phyloP scores from a whole-genome alignment of 306 rosid species.

The Abrus precatorius region DNA sequence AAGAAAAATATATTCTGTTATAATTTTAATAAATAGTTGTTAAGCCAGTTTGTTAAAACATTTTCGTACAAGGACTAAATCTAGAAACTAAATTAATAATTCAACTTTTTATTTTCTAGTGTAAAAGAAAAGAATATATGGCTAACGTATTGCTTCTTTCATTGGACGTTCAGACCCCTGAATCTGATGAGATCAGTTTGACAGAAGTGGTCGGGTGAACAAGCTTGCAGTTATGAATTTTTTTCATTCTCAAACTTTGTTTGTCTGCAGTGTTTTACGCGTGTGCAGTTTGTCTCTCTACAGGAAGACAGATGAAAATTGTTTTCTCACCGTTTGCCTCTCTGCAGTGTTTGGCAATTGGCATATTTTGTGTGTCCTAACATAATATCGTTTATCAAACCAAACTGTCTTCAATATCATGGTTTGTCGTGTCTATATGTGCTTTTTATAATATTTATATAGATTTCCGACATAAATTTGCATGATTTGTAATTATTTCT shows the following conservation, averaged over 20 bases:
- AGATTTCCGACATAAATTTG: slow-evolving; percentile 17
- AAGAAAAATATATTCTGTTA: no score
- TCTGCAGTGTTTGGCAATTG: slow-evolving; percentile 32
- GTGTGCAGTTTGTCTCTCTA: slow-evolving; percentile 60
- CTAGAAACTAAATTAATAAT: no score
- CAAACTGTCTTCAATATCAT: slow-evolving; percentile 34
- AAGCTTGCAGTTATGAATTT: slow-evolving; percentile 38
- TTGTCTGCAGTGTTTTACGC: slow-evolving; percentile 55
- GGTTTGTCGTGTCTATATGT: slow-evolving; percentile 33
- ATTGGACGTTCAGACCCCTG: slow-evolving; percentile 59
- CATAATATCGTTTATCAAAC: slow-evolving; percentile 34
- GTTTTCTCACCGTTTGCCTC: slow-evolving; percentile 42
- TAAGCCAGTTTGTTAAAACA: no score
- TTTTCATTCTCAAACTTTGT: slow-evolving; percentile 48
- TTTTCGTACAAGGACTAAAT: no score
- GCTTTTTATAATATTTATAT: background rate
- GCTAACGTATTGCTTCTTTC: background rate
- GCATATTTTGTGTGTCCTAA: slow-evolving; percentile 32
- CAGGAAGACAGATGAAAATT: slow-evolving; percentile 48
- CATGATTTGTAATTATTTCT: background rate
- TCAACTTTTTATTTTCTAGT: no score
- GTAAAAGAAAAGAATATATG: background rate
- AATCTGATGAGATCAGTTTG: slow-evolving; percentile 47
- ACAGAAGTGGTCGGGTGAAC: slow-evolving; percentile 51
- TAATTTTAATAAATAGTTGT: no score